A percentile compares a stretch with the other conserved stretches of the same genome.
These are phyloP conservation scores for Didymellaceae sp. DNA, from an alignment of 2,329 filamentous ascomycete genomes.

Conservation along the genomic window DNA sequence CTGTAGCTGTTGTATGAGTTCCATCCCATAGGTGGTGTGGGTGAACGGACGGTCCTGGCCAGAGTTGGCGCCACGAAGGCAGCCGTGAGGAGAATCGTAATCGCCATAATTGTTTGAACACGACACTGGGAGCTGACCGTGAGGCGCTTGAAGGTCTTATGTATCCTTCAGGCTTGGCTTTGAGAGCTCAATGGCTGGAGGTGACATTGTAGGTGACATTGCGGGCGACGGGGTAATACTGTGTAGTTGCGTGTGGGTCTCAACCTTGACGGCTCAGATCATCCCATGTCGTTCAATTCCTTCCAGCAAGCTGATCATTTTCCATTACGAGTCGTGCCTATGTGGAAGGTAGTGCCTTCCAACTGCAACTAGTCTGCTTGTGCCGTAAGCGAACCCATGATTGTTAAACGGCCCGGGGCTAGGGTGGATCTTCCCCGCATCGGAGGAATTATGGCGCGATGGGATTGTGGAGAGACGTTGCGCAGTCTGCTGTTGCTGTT, in stretches of 20 bases:
- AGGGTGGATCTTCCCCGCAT: slow-evolving; percentile 10
- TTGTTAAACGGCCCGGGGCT: slow-evolving; percentile 1
- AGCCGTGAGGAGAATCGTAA: slow-evolving; percentile 2
- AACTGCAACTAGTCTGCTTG: too few relatives aligned
- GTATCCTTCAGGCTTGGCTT: background rate
- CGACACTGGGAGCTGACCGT: background rate
- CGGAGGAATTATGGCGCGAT: slow-evolving; percentile 13
- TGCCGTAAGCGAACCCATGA: too few relatives aligned
- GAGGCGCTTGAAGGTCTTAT: background rate
- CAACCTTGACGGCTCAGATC: too few relatives aligned
- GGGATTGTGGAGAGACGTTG: background rate
- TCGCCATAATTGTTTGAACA: background rate
- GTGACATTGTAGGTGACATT: slow-evolving; percentile 1
- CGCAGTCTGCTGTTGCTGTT: background rate
- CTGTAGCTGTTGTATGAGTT: slow-evolving; percentile 66
- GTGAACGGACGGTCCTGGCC: slow-evolving; percentile 29
- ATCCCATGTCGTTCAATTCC: background rate
- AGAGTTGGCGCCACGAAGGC: slow-evolving; percentile 12
- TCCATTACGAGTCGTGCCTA: background rate
- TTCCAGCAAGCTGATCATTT: background rate
- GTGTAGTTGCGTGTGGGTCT: too few relatives aligned
- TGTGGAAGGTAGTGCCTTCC: slow-evolving; percentile 10
- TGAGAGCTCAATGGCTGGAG: background rate
- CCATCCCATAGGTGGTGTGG: slow-evolving; percentile 55
- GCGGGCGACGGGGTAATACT: background rate